Base-by-base conservation (phyloP, 2,329 filamentous ascomycete species). In the Fusarium liriodendri region DNA sequence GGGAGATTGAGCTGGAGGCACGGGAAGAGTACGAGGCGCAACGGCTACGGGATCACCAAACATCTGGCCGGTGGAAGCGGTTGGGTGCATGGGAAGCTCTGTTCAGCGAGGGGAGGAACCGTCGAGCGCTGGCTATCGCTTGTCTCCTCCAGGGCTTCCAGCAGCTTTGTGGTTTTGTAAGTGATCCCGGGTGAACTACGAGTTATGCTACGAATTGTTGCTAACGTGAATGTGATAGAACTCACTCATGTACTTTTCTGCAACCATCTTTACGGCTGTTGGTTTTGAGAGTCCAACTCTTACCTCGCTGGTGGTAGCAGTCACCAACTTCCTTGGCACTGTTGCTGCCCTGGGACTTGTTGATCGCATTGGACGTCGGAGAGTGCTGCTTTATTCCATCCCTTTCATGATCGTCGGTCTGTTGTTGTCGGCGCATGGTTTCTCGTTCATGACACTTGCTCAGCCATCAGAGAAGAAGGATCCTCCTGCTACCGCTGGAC, bases 181-280 rank as follows among this genome's bases (percentile, higher is more conserved):
- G 89, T 86, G 6, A 60, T 7, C 2, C 47, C 16, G 5, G 14
- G 11, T n/a, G 11, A 16, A 64, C 45, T 62, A 50, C 37, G 18
- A 45, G 35, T 25, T 20, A 29, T 32, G 5, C 16, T 55, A 64
- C 20, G 14, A 7, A 37, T 35, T 5, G 22, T 54, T 71, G 64
- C 65, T 71, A n/a, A 77, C 47, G 3, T 11, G 33, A 22, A 5
- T 50, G 10, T 25, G 13, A 13, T 74, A 92, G 89, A 97, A 98
- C 84, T 95, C 93, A 13, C 86, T 98, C 33, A 97, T 97, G 94
- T 97, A 97, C 83, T 97, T 95, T 80, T 95, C 93, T 0, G 93
- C 93, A 5, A 95, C 93, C 9, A 94, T 96, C 33, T 96, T 96
- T 79, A 88, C 89, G 4, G 87, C 95, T 35, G 88, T 97, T 1